These are phyloP conservation scores for Amanita polypyramis DNA, from an alignment of 768 basidiomycete genomes.

Conservation along the genomic window DNA sequence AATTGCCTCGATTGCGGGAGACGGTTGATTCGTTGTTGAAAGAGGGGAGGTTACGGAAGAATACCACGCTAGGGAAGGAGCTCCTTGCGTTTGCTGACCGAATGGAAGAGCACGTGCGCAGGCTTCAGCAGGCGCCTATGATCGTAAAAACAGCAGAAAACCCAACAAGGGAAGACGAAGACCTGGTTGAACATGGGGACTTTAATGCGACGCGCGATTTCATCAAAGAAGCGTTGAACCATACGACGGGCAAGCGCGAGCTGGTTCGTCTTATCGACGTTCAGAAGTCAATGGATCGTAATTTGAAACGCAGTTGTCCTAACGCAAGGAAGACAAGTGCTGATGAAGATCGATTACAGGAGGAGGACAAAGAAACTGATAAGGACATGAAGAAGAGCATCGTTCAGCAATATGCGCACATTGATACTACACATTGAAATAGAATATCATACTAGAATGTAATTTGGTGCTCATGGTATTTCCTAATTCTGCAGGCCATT, in stretches of 20 bases:
- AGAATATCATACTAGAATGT: no score
- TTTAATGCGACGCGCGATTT: constrained; percentile 12
- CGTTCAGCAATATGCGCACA: neutral
- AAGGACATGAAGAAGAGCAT: no score
- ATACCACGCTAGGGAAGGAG: constrained; percentile 13
- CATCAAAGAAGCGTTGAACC: constrained; percentile 12
- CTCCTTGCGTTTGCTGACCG: constrained; percentile 15
- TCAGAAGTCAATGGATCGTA: constrained; percentile 23
- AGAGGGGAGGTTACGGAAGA: constrained; percentile 16
- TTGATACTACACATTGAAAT: no score
- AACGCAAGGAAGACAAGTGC: neutral
- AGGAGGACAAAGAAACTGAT: neutral
- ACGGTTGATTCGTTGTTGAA: constrained; percentile 16
- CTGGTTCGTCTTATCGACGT: constrained; percentile 28
- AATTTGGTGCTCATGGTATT: no score
- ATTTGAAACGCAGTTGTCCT: constrained; percentile 9
- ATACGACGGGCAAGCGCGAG: constrained; percentile 13
- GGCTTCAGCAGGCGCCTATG: constrained; percentile 2
- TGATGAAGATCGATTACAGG: neutral
- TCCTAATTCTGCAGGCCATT: no score
- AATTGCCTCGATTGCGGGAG: constrained; percentile 16
- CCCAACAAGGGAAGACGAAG: constrained; percentile 5
- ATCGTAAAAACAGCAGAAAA: constrained; percentile 3
- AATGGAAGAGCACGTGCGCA: constrained; percentile 18
- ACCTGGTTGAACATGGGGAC: constrained; percentile 9